Evolutionary conservation across 2,329 filamentous ascomycete genomes (phyloP).

Genomic region (Diaporthe ampelina): DNA sequence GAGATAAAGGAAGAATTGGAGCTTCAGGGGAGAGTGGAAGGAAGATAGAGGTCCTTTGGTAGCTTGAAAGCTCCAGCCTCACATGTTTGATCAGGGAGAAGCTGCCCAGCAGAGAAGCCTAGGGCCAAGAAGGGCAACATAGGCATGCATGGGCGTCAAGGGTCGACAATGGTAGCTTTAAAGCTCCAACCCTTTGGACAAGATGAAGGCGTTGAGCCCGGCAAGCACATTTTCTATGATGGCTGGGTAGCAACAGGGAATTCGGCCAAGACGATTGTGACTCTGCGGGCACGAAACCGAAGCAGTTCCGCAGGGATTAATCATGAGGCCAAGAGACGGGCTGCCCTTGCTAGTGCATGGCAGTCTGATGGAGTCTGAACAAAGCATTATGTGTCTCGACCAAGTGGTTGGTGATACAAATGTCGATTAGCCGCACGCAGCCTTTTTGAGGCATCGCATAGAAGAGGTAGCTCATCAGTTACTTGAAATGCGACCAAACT

Average conservation of each 20-base stretch:
- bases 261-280: background rate
- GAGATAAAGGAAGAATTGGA: conserved; percentile 42
- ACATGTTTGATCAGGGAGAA: conserved; percentile 44
- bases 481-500: conserved; percentile 34
- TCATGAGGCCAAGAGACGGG: conserved; percentile 19
- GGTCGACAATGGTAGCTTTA: conserved; percentile 64
- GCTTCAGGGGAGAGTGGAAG: background rate
- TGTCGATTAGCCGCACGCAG: conserved; percentile 25
- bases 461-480: conserved; percentile 36
- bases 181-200: conserved; percentile 59
- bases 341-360: conserved; percentile 51
- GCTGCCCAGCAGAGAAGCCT: conserved; percentile 42
- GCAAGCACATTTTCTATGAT: conserved; percentile 30
- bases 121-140: conserved; percentile 46
- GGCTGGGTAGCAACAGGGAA: conserved; percentile 1
- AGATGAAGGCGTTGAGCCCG: conserved; percentile 19
- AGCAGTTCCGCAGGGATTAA: conserved; percentile 7
- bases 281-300: background rate
- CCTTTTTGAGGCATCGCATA: conserved; percentile 33
- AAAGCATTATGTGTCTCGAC: conserved; percentile 43
- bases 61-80: conserved; percentile 77
- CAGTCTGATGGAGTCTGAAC: conserved; percentile 34
- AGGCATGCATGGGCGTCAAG: conserved; percentile 44
- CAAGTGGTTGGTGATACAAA: conserved; percentile 48
- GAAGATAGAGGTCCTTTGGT: conserved; percentile 65